Evolutionary conservation across 2,329 filamentous ascomycete genomes (phyloP), one percentile per base, ranked within the genome.

Genomic region (Microsporum canis): DNA sequence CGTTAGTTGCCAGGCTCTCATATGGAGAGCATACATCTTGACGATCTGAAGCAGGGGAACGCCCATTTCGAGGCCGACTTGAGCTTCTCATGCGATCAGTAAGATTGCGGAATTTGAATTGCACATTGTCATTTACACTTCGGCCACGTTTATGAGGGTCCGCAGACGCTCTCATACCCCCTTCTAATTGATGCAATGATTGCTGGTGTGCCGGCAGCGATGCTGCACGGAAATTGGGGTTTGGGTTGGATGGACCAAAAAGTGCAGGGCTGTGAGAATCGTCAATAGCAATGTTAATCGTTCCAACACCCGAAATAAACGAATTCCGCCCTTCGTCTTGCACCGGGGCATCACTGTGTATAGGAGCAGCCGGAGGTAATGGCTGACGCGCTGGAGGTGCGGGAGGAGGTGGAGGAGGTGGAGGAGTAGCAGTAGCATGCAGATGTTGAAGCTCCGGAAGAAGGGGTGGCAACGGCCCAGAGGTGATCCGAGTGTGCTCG

Each of bases 371-470:
- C 31, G 57, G 57, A 10, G 57, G 38, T 31, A 39, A 39, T 31
- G 57, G 57, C 29, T 57, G 57, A 27, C 14, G 36, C 29, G 55
- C 6, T 45, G 59, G 57, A 41, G 29, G 36, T 14, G 55, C 17
- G 31, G 60, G 59, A 39, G 63, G 61, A 41, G 65, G 51, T 34
- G 63, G 66, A 0, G 66, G 69, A n/a, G 78, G 77, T 27, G 78
- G 78, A 14, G 78, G 79, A 1, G 79, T 79, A 0, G 81, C 81
- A 8, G 81, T 81, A 7, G 71, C 75, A 29, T 78, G 79, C 14
- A 86, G 74, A 69, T 86, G 84, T 67, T 84, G 82, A 7, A 86
- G 76, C 67, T 86, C 82, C 5, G 83, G 81, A 17, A 86, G 76
- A 7, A 84, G 73, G 7, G 80, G 79, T 10, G 81, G 80, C 10